A percentile compares a stretch with the other conserved stretches of the same genome.
Evolutionary conservation across 2,329 filamentous ascomycete genomes (phyloP).

Genomic region (Aureobasidium melanogenum): DNA sequence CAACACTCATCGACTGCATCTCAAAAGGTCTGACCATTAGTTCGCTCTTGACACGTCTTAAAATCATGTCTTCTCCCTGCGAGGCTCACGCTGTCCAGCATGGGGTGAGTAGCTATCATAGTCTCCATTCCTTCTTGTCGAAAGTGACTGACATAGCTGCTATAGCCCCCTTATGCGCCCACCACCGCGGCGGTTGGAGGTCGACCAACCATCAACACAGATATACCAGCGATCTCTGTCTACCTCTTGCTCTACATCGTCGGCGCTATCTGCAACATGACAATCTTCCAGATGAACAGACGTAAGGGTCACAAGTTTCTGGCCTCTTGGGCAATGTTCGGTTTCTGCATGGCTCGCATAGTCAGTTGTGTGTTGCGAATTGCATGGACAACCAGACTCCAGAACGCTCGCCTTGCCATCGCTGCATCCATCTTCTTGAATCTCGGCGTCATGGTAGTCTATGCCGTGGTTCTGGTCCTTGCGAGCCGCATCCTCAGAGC

Average conservation of each 20-base stretch:
- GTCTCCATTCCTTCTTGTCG: too few species aligned
- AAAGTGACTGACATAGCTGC: neutral
- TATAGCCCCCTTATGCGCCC: conserved; percentile 20
- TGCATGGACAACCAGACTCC: conserved; percentile 22
- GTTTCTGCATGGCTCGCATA: conserved; percentile 36
- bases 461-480: conserved; percentile 24
- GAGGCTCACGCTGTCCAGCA: neutral
- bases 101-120: conserved; percentile 13
- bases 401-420: conserved; percentile 22
- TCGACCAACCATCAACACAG: conserved; percentile 25
- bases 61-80: neutral
- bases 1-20: neutral
- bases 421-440: conserved; percentile 25
- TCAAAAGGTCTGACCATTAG: neutral
- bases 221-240: conserved; percentile 33
- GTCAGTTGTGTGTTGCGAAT: conserved; percentile 31
- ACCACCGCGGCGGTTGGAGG: conserved; percentile 30
- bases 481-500: conserved; percentile 16
- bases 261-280: conserved; percentile 33
- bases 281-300: conserved; percentile 32
- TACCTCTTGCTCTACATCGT: conserved; percentile 34
- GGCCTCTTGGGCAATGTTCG: conserved; percentile 31
- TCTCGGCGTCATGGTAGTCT: conserved; percentile 24
- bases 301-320: conserved; percentile 33
- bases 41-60: neutral